Base-by-base conservation (phyloP, 768 basidiomycete species). In the Agaricus blazei region DNA sequence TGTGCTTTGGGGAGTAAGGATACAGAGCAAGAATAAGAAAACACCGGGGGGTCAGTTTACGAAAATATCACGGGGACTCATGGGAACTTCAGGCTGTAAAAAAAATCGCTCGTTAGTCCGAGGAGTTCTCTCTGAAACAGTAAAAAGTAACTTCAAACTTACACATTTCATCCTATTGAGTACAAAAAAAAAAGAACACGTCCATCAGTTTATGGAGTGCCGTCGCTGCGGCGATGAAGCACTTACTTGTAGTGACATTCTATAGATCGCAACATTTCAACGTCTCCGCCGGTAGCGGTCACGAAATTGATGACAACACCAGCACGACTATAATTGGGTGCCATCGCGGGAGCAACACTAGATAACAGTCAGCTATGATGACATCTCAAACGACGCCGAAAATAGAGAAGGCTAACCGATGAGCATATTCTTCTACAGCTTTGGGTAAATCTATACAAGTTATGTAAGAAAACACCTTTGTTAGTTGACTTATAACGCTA, bases 231-330 rank as follows among this genome's bases (percentile, higher is more conserved):
- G 29, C 29, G 12, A 38, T 26, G 54, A 15, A 42, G 37, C 29
- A 67, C 70, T 57, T 51, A 92, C 91, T 93, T 93, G 80, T 96
- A 98, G 75, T 93, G 96, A 80, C 94, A 96, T 77, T 98, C 96
- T 78, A 98, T 98, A 62, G 90, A 91, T 65, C 96, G 83, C 59
- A 98, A 75, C 94, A 98, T 97, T 75, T 98, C 96, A 53, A 98
- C 95, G 68, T 98, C 96, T 41, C 94, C 95, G 29, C 95, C 94
- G 12, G 93, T 94, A 52, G 95, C 96, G 54, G 95, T 97, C 59
- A 98, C 95, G 63, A 98, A 94, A 70, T 96, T 98, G 66, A 99
- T 81, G 58, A 97, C 81, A 51, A 98, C 90, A 28, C 96, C 97
- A 53, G 93, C 88, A 51, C 93, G 86, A 40, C 86, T 81, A 67